These are phyloP conservation scores for Wickerhamomyces ciferrii DNA, from an alignment of 805 yeast genomes.

Conservation along the genomic window DNA sequence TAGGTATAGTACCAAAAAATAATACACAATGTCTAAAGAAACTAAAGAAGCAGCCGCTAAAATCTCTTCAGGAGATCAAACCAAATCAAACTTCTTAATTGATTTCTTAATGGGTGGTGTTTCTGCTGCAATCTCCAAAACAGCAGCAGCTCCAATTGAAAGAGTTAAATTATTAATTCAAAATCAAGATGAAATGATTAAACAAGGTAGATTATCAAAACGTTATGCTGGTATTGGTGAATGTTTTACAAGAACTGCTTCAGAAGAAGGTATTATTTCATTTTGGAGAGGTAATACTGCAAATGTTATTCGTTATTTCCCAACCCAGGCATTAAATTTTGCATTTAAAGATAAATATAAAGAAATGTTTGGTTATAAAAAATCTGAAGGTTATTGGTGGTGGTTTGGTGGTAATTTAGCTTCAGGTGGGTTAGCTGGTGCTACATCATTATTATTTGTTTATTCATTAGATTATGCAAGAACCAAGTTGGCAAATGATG, in stretches of 20 bases:
- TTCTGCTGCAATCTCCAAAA: slow-evolving; percentile 95
- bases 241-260: slow-evolving; percentile 87
- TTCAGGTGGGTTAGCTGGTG: slow-evolving; percentile 97
- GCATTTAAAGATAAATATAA: slow-evolving; percentile 96
- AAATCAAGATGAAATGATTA: slow-evolving; percentile 95
- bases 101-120: slow-evolving; percentile 95
- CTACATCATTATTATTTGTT: slow-evolving; percentile 80
- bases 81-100: slow-evolving; percentile 36
- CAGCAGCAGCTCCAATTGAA: slow-evolving; percentile 94
- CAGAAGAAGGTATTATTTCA: slow-evolving; percentile 80
- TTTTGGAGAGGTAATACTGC: slow-evolving; percentile 99
- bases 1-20: no score
- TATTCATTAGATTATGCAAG: slow-evolving; percentile 95
- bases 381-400: slow-evolving; percentile 78
- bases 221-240: slow-evolving; percentile 83
- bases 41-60: neutral
- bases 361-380: slow-evolving; percentile 89
- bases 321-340: slow-evolving; percentile 94
- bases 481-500: slow-evolving; percentile 96
- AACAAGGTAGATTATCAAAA: slow-evolving; percentile 84
- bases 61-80: neutral
- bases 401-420: slow-evolving; percentile 97
- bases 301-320: slow-evolving; percentile 95
- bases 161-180: slow-evolving; percentile 91
- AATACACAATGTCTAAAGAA: neutral